These are phyloP conservation scores for Echites panduratus DNA, from an alignment of 257 asterid species.

Conservation along the genomic window DNA sequence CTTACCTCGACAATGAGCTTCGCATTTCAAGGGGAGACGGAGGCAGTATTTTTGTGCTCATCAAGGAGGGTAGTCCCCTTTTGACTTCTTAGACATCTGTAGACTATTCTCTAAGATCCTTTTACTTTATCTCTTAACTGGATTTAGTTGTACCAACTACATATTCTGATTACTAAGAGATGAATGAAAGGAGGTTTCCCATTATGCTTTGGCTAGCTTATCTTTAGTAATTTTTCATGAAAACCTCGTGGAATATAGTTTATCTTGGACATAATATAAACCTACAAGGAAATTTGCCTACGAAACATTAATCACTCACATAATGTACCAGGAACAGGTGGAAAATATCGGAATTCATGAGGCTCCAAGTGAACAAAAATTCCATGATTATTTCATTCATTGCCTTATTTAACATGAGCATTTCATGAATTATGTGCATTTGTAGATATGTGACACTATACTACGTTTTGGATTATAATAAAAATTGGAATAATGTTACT, in stretches of 20 bases:
- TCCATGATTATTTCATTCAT: background rate
- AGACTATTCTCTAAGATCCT: background rate
- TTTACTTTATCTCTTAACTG: background rate
- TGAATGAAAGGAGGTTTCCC: background rate
- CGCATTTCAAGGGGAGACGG: constrained; percentile 87
- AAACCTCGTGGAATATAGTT: background rate
- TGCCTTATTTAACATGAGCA: background rate
- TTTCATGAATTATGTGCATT: background rate
- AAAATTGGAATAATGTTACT: background rate
- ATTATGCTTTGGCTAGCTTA: background rate
- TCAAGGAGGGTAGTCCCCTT: constrained; percentile 72
- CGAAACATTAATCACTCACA: background rate
- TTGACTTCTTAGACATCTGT: constrained; percentile 27
- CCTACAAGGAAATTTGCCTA: background rate
- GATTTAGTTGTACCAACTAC: background rate
- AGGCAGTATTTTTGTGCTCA: constrained; percentile 74
- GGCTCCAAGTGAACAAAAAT: background rate
- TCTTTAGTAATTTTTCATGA: background rate
- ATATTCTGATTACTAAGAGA: background rate
- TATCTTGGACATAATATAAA: background rate
- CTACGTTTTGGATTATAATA: background rate
- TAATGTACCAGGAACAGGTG: background rate
- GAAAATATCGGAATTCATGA: background rate
- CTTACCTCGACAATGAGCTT: constrained; percentile 79
- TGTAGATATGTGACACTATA: background rate